Base-by-base conservation (phyloP, 164 flowering plant genomes). In the Piper betle region DNA sequence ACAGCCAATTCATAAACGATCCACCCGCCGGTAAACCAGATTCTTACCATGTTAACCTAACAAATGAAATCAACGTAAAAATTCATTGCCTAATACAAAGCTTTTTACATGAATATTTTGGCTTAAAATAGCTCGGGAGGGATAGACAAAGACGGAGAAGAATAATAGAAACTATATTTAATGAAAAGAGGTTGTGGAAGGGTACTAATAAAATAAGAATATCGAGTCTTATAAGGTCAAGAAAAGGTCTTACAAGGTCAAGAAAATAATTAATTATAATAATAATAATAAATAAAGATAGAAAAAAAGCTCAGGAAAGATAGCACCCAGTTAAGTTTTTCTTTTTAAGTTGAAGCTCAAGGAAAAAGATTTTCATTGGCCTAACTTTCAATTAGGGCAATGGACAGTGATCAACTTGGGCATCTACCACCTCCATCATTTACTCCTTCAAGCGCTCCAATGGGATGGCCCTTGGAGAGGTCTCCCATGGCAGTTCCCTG, bases 161-260 rank as follows among this genome's bases (percentile, higher is more conserved):
- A 58, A 63, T 82, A 76, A 81, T 70, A 0, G 3, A 68, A 72
- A 74, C 37, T 59, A 70, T 71, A 56, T 59, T 73, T 37, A 48
- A 59, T 69, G 70, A 72, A 57, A 46, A 18, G n/a, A 6, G 10
- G 37, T 2, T 3, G 20, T 11, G 1, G 17, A 42, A 11, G 11
- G 11, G 7, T 6, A 25, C 10, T 10, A 10, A 46, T 46, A 46
- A 8, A 46, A 46, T 10, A 46, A 10, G 11, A 8, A 46, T 10
- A 46, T 5, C 6, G 77, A 86, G 86, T 84, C 92, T 88, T 88
- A 84, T 88, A 82, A 88, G 90, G 86, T 81, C 92, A 85, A 88
- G 88, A 85, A 86, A 84, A 78, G 88, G 86, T 84, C 92, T 88
- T 88, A 84, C 91, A 82, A 88, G 91, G 88, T 81, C 96, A 85